phyloP scores from a whole-genome alignment of 208 protist genomes.

The Crithidia mellificae region DNA sequence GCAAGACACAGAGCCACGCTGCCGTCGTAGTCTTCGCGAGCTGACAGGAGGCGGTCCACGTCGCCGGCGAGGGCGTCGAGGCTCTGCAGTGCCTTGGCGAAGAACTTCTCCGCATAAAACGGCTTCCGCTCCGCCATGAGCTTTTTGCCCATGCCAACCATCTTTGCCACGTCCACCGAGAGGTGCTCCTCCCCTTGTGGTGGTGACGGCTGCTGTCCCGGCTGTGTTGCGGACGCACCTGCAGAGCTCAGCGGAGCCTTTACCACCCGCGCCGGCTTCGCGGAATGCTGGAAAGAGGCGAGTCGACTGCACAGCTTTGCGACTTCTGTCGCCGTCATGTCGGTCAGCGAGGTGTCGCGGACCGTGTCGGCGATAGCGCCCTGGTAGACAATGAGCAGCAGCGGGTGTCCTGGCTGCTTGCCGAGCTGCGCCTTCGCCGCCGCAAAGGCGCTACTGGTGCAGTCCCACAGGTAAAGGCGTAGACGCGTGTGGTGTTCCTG shows the following conservation, averaged over 20 bases:
- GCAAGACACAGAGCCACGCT: constrained; percentile 71
- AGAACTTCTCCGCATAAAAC: constrained; percentile 83
- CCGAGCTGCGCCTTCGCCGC: constrained; percentile 59
- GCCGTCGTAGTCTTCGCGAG: constrained; percentile 43
- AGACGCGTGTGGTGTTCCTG: constrained; percentile 26
- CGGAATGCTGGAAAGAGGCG: constrained; percentile 52
- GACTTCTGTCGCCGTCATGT: constrained; percentile 33
- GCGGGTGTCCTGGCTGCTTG: constrained; percentile 50
- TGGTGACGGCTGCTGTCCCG: neutral
- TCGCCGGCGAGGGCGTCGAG: constrained; percentile 66
- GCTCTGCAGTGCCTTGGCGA: constrained; percentile 60
- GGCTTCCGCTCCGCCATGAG: constrained; percentile 57
- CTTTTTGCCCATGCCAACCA: constrained; percentile 65
- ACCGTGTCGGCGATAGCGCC: constrained; percentile 65
- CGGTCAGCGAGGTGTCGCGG: constrained; percentile 30
- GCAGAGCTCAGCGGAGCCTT: neutral
- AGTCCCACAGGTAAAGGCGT: constrained; percentile 74
- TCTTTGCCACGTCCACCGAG: constrained; percentile 73
- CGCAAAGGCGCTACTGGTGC: constrained; percentile 47
- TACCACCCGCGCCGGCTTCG: constrained; percentile 32
- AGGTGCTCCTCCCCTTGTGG: constrained; percentile 21
- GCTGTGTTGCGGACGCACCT: too few species aligned
- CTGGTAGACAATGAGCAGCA: constrained; percentile 62
- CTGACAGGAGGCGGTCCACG: constrained; percentile 24
- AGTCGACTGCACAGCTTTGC: constrained; percentile 57